These are phyloP conservation scores for Silene latifolia DNA, from an alignment of 148 eudicot genomes.

Conservation along the genomic window DNA sequence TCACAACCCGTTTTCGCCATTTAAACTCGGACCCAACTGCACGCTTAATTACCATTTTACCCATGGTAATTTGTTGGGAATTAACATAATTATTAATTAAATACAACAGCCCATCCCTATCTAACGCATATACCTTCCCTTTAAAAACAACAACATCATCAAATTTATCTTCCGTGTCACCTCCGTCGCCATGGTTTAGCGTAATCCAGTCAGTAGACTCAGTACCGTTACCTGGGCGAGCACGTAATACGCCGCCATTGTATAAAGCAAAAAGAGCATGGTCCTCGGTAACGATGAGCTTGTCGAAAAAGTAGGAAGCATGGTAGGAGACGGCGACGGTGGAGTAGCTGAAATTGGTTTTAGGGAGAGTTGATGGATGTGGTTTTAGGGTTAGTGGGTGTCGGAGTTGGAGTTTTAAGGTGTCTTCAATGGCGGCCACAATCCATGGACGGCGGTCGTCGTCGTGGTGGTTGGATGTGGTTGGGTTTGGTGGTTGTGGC, in stretches of 20 bases:
- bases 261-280: neutral
- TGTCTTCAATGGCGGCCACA: neutral
- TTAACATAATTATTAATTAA: no score
- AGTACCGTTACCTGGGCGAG: neutral
- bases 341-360: neutral
- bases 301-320: neutral
- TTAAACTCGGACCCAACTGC: neutral
- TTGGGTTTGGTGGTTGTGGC: neutral
- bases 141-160: neutral
- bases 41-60: neutral
- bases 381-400: constrained; percentile 12
- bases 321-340: neutral
- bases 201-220: neutral
- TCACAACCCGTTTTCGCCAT: constrained; percentile 5
- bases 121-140: neutral
- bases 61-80: neutral
- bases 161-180: neutral
- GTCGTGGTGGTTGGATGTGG: neutral
- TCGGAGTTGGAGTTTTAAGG: neutral
- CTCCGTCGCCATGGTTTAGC: neutral
- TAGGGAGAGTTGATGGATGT: neutral
- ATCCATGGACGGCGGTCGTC: neutral
- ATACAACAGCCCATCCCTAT: neutral
- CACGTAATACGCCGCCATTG: neutral
- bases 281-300: neutral